Conservation (phyloP, 2,329 filamentous ascomycete species). For the Purpureocillium takamizusanense region DNA sequence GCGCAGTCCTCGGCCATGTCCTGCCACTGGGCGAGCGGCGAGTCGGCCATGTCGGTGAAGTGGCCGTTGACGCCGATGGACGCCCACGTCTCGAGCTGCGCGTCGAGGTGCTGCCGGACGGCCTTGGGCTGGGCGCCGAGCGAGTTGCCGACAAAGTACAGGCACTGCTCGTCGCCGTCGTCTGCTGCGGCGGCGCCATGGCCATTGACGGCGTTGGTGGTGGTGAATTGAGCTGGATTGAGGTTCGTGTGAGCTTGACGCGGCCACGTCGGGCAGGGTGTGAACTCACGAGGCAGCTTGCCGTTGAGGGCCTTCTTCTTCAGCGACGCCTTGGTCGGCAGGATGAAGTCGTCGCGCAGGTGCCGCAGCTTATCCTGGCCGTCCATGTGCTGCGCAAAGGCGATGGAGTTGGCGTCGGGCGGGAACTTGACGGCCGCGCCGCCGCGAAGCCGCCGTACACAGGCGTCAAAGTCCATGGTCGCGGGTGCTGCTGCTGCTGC, state of each 20-base stretch:
- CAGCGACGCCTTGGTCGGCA: conserved; percentile 66
- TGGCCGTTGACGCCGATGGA: conserved; percentile 79
- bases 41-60: conserved; percentile 60
- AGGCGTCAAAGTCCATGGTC: conserved; percentile 28
- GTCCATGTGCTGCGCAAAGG: conserved; percentile 47
- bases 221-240: neutral
- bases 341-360: conserved; percentile 63
- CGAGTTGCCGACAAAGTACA: conserved; percentile 88
- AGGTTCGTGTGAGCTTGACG: too few species aligned
- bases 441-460: conserved; percentile 29
- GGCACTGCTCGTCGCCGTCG: conserved; percentile 25
- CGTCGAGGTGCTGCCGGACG: conserved; percentile 54
- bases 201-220: conserved; percentile 10
- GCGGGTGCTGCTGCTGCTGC: conserved; percentile 1
- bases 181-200: neutral
- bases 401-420: conserved; percentile 33
- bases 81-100: conserved; percentile 76
- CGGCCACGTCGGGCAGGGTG: too few species aligned
- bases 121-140: conserved; percentile 73
- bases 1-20: conserved; percentile 70
- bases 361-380: conserved; percentile 48
- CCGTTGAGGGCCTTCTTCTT: conserved; percentile 51
- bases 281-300: conserved; percentile 27
- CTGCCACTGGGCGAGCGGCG: conserved; percentile 63
- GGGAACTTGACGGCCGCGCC: conserved; percentile 36